Evolutionary conservation across 2,329 filamentous ascomycete genomes (phyloP).

Genomic region (Trichoderma breve): DNA sequence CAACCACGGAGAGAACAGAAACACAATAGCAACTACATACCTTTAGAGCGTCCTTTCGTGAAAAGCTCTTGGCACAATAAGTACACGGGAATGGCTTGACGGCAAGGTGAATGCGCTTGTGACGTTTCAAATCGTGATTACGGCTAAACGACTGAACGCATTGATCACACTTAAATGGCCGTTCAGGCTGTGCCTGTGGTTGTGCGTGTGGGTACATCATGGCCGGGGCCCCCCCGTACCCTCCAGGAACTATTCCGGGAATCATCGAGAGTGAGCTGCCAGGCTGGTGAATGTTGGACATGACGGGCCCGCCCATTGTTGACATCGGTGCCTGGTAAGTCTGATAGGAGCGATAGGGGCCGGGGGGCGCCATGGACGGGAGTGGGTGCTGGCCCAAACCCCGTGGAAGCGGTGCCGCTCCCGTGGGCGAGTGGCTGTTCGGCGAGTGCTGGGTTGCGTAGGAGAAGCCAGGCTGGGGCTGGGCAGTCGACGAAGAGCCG

Average conservation of each 20-base stretch:
- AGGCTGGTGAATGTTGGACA: slow-evolving; percentile 77
- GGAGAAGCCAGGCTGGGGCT: slow-evolving; percentile 47
- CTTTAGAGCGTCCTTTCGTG: slow-evolving; percentile 94
- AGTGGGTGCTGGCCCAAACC: slow-evolving; percentile 35
- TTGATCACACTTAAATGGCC: slow-evolving; percentile 91
- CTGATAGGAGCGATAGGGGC: slow-evolving; percentile 48
- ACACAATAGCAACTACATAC: slow-evolving; percentile 50
- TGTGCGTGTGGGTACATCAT: slow-evolving; percentile 61
- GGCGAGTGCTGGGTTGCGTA: slow-evolving; percentile 37
- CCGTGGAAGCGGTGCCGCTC: slow-evolving; percentile 38
- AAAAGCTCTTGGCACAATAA: slow-evolving; percentile 95
- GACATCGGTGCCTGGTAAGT: slow-evolving; percentile 51
- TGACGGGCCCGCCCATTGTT: slow-evolving; percentile 63
- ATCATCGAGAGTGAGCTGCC: slow-evolving; percentile 70
- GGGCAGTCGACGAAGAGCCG: slow-evolving; percentile 45
- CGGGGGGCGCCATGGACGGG: slow-evolving; percentile 46
- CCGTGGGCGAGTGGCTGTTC: slow-evolving; percentile 48
- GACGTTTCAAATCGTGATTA: slow-evolving; percentile 93
- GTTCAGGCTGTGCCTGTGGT: slow-evolving; percentile 60
- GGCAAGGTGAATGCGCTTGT: slow-evolving; percentile 90
- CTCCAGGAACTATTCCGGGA: slow-evolving; percentile 54
- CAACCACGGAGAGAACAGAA: neutral
- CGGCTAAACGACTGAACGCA: slow-evolving; percentile 93
- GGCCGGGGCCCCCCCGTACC: slow-evolving; percentile 51
- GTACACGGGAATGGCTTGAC: slow-evolving; percentile 94